Base-by-base conservation (phyloP, 116 monocot species). In the Cymodocea nodosa region DNA sequence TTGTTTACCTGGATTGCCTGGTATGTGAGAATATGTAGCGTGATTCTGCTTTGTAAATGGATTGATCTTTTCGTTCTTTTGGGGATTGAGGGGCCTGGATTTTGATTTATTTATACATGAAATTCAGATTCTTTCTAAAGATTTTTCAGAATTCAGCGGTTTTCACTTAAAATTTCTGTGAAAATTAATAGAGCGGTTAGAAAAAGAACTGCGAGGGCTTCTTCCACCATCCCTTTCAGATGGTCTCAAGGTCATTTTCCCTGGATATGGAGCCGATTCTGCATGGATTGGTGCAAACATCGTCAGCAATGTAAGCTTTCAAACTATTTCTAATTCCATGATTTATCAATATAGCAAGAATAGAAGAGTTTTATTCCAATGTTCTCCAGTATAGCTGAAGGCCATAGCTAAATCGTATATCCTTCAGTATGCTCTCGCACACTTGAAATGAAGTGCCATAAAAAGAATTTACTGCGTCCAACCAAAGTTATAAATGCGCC, bases 241-340 rank as follows among this genome's bases (percentile, higher is more conserved):
- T 50, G 95, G 91, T 54, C 67, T 90, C 60, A 95, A 83, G 73
- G 85, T 95, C 39, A 58, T 87, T 37, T 83, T 87, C 4, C 83
- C 95, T 55, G 63, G 78, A 51, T 76, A 79, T 74, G 87, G 90
- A 51, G 71, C 79, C 60, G 95, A 95, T 78, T 83, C 95, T 75
- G 87, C 85, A 19, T 95, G 95, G 95, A 83, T 79, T 75, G 91
- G 95, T 44, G 95, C 91, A 68, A 95, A 95, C 70, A 77, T 86
- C 6, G 60, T 90, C 35, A 78, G 91, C 71, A 95, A 95, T 76
- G 95, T 95, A 90, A 90, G 90, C 30, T 14, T 37, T 36, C 18
- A 10, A 36, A 20, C 19, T 17, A 62, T 6, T n/a, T 62, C 36
- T 35, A 36, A 35, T 23, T 15, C 13, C 22, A 12, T 24, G 22